Base-by-base conservation (phyloP, 2,329 filamentous ascomycete genomes). In the Aspergillus jensenii region DNA sequence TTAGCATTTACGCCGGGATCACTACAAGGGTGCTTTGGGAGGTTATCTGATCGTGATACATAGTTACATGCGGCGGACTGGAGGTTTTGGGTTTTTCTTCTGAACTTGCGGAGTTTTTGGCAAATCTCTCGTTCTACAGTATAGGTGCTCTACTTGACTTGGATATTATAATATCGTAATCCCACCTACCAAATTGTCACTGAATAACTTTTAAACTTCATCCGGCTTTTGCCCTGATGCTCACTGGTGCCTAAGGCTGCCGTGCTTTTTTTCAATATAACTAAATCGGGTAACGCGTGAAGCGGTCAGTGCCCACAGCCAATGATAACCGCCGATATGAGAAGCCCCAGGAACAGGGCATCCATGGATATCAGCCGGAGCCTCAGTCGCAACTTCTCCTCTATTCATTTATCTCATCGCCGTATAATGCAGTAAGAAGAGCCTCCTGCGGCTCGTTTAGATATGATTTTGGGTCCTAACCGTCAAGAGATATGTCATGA, bases 161-260 rank as follows among this genome's bases (percentile, higher is more conserved):
- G 35, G 44, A 31, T 46, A 23, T n/a, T 31, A n/a, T 31, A 46
- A 27, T n/a, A 15, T 46, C 19, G 8, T 31, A 31, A 31, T 46
- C 46, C 21, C 17, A 23, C 17, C 19, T 25, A 43, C 14, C 27
- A 25, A 47, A 6, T 47, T 33, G 23, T 7, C 25, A 31, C 12
- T 21, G 25, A 31, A 31, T 37, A 15, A 37, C 15, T 15, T 37
- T 37, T 15, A 37, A 1, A 15, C 4, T 31, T 33, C n/a, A 5
- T 33, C 6, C 23, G 17, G 12, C 40, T 44, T 19, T 14, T 44
- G 2, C 41, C 12, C 11, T 11, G 14, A 25, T 11, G 4, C 6
- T 15, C 6, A 15, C 17, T 23, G 41, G 41, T 54, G 57, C 52
- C 57, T 59, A 40, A 60, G 54, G 58, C 55, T 44, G 19, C 21